Percentiles rank a stretch among this genome's conserved stretches.
These are phyloP conservation scores for Xylaria bambusicola DNA, from an alignment of 495 filamentous ascomycete species.

Conservation along the genomic window DNA sequence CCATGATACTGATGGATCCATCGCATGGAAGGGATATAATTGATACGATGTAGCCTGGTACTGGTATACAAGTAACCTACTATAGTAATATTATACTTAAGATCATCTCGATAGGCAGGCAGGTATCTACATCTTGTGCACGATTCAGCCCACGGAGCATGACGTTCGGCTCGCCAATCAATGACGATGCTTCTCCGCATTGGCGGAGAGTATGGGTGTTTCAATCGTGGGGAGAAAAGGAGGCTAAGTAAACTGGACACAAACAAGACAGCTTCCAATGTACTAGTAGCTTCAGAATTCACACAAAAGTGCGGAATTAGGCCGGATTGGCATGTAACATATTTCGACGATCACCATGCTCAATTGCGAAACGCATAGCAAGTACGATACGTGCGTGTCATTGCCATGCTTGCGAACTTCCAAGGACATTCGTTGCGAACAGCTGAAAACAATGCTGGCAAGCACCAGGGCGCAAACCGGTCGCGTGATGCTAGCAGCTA, in stretches of 20 bases:
- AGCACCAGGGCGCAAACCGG: neutral
- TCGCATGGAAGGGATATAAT: neutral
- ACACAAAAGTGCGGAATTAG: too few relatives aligned
- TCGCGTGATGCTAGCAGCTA: neutral
- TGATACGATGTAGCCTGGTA: neutral
- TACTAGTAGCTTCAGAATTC: too few relatives aligned
- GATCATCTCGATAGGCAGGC: neutral
- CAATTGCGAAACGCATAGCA: too few relatives aligned
- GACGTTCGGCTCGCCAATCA: constrained; percentile 11
- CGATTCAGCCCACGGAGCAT: constrained; percentile 2
- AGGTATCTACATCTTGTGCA: neutral
- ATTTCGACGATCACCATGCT: too few relatives aligned
- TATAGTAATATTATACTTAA: too few relatives aligned
- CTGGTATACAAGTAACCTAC: neutral
- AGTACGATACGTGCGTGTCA: too few relatives aligned
- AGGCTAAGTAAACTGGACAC: neutral
- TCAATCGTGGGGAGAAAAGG: neutral
- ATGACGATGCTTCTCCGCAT: neutral
- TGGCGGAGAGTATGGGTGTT: constrained; percentile 8
- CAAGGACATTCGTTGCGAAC: too few relatives aligned
- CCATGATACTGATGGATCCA: too few relatives aligned
- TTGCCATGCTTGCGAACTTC: too few relatives aligned
- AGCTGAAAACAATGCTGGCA: neutral
- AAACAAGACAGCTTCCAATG: too few relatives aligned
- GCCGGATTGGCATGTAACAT: too few relatives aligned